phyloP scores from a whole-genome alignment of 2,329 filamentous ascomycete species.

The Colletotrichum graminicola region DNA sequence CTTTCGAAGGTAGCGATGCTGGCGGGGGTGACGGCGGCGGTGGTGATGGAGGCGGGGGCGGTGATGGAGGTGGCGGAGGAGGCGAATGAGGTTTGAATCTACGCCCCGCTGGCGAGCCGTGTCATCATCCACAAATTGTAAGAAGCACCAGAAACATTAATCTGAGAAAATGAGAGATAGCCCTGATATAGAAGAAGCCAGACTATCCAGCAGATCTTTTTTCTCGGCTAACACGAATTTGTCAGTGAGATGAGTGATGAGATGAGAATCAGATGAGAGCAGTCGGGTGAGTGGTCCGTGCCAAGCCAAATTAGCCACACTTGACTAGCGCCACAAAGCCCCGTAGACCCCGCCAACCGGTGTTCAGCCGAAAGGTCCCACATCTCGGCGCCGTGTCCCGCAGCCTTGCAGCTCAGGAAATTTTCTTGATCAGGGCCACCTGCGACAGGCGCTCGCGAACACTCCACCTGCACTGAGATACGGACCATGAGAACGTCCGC shows the following conservation, averaged over 20 bases:
- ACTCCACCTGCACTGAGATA: constrained; percentile 30
- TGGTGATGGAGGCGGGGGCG: constrained; percentile 14
- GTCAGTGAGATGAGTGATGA: neutral
- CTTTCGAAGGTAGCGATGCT: constrained; percentile 21
- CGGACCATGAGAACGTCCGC: constrained; percentile 39
- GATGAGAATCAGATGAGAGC: neutral
- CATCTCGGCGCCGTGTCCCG: constrained; percentile 20
- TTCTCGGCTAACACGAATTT: neutral
- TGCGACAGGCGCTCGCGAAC: constrained; percentile 10
- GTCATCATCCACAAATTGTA: no score
- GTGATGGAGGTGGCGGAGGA: constrained; percentile 27
- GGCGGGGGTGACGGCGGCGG: constrained; percentile 17
- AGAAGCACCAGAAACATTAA: no score
- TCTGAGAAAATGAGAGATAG: no score
- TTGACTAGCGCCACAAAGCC: rapidly evolving
- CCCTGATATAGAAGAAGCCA: no score
- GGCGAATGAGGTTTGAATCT: no score
- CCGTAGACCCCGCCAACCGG: neutral
- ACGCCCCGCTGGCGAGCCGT: no score
- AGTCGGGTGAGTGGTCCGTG: neutral
- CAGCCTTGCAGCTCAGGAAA: constrained; percentile 40
- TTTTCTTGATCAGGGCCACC: constrained; percentile 32
- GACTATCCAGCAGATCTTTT: no score
- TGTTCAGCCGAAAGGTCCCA: constrained; percentile 28
- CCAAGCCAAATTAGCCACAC: rapidly evolving